Conservation (phyloP, 257 asterid genomes). For the Apocynum venetum region DNA sequence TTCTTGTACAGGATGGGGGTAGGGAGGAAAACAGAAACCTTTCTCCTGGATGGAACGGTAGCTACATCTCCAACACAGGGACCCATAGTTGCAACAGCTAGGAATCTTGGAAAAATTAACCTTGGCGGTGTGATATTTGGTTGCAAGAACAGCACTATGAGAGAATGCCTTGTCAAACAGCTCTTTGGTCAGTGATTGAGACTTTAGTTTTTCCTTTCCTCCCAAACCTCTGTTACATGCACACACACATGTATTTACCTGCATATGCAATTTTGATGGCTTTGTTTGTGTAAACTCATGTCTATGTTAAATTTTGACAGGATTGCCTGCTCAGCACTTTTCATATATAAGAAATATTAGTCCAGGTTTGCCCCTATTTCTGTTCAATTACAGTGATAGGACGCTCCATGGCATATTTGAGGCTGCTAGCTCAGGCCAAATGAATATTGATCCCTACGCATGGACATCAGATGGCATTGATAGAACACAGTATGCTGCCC, state of each 20-base stretch:
- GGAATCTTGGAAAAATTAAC: conserved; percentile 28
- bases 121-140: conserved; percentile 49
- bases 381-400: conserved; percentile 65
- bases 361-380: conserved; percentile 75
- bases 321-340: conserved; percentile 65
- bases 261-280: conserved; percentile 1
- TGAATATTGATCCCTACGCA: conserved; percentile 75
- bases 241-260: no score
- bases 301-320: conserved; percentile 33
- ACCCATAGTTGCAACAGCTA: conserved; percentile 1
- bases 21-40: conserved; percentile 29
- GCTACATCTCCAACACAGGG: conserved; percentile 14
- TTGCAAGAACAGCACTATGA: conserved; percentile 32
- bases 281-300: conserved; percentile 6
- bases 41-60: conserved; percentile 21
- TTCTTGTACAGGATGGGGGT: conserved; percentile 45
- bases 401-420: conserved; percentile 72
- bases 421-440: conserved; percentile 76
- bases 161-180: conserved; percentile 34
- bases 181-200: conserved; percentile 33
- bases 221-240: background rate
- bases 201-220: background rate
- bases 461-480: conserved; percentile 80
- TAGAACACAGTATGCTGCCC: conserved; percentile 71
- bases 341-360: conserved; percentile 63